Evolutionary conservation across 2,329 filamentous ascomycete genomes (phyloP), one percentile per base, ranked within the genome.

Genomic region (Cytospora chrysosperma): DNA sequence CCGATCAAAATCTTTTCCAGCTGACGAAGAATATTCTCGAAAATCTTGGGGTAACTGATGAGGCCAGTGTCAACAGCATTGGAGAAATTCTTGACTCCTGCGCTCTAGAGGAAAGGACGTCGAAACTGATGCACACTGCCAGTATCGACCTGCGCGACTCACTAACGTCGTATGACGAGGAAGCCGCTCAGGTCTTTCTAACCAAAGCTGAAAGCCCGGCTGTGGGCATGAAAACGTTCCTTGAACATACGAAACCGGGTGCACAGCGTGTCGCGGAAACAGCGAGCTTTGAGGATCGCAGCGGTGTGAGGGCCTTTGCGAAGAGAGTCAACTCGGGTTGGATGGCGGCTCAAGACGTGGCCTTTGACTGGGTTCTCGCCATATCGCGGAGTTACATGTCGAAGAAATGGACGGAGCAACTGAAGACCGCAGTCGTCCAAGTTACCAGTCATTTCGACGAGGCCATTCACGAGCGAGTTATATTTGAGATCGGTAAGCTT

Each of bases 201-300:
- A 81, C 76, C 65, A 85, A 85, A 67, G 81, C 82, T 61, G 82
- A 84, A 53, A 75, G 79, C 26, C 77, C 81, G 0, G 79, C 79
- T 13, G 74, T 85, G 32, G 84, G 84, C 10, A 76, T 87, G 19
- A 85, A 82, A 1, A 85, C 85, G 4, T 88, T 89, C 68, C 77
- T 89, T 4, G 86, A 89, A 67, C 85, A 88, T 68, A 82, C 85
- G 1, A 88, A 87, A 67, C 77, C 82, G 0, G 80, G 80, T 4
- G 79, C 82, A 0, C 81, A 85, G 68, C 80, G 82, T 56, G 75
- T 79, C 26, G 74, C 75, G 1, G 78, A 77, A n/a, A 78, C 76
- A 3, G 76, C 80, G 0, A 68, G 72, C 0, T 86, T 88, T 65
- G 78, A 85, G 24, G 84, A 86, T 60, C 75, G 76, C 1, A 78